Percentiles rank a stretch among this genome's conserved stretches.
Evolutionary conservation across 768 basidiomycete species (phyloP).

Genomic region (Nevesoporus exiguus): DNA sequence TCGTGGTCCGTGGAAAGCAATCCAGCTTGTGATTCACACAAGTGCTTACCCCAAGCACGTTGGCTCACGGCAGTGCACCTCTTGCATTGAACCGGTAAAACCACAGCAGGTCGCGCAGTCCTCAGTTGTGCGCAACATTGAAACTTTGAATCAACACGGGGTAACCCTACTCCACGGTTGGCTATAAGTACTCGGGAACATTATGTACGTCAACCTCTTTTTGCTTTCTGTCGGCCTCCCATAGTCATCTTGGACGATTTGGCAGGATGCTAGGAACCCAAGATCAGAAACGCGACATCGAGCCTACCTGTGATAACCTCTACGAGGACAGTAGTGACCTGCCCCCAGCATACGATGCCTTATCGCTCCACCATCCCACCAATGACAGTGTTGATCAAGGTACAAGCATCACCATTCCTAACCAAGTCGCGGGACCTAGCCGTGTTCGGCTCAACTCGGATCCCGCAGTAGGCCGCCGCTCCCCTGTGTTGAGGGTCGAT

Average conservation of each 20-base stretch:
- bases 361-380: neutral
- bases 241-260: neutral
- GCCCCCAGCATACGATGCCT: slow-evolving; percentile 18
- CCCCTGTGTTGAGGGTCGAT: neutral
- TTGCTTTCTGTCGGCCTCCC: neutral
- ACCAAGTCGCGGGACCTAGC: neutral
- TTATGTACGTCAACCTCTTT: neutral
- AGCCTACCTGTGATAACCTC: neutral
- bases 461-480: neutral
- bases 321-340: neutral
- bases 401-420: neutral
- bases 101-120: too few relatives aligned
- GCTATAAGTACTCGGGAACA: neutral
- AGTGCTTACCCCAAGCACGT: too few relatives aligned
- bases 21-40: too few relatives aligned
- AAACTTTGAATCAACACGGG: neutral
- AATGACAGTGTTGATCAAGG: neutral
- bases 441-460: too few relatives aligned
- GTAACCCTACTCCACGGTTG: neutral
- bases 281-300: neutral
- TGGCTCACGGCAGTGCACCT: too few relatives aligned
- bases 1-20: too few relatives aligned
- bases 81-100: too few relatives aligned
- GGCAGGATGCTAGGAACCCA: neutral
- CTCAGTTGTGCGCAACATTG: neutral